Evolutionary conservation across 768 basidiomycete genomes (phyloP), one percentile per base, ranked within the genome.

Genomic region (Russula vinacea): DNA sequence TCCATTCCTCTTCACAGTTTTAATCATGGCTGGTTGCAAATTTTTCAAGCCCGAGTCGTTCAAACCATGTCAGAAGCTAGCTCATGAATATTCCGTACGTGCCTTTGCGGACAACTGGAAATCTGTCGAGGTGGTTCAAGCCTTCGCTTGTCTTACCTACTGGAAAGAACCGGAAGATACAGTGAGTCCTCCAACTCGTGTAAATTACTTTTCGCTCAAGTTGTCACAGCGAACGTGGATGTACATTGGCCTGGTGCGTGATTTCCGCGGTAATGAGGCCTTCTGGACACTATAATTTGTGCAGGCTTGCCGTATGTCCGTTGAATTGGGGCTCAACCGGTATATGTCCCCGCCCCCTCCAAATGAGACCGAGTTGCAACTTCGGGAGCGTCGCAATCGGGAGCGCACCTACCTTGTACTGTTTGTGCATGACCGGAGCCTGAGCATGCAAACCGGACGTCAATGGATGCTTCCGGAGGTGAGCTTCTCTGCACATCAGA

Each of bases 91-190:
- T 67, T 85, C 87, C n/a, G 79, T 89, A 32, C 83, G 84, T 62
- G 90, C 92, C 10, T 92, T 94, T 70, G 80, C 84, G 37, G 85
- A 89, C 66, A 82, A 81, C n/a, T 87, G 83, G 83, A 88, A 90
- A 73, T 81, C 86, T 65, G 85, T 95, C 58, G 93, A 94, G 74
- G 86, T 93, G 24, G 89, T 91, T 5, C 94, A 96, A 75, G 90
- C 92, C 32, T 90, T 93, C 73, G 87, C 89, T 22, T 92, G 91
- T 70, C 78, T 95, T 65, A 91, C 88, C 44, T 95, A 94, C 74
- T 95, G 92, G 91, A 88, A 83, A 72, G 90, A 92, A 69, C 89
- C 92, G 45, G 86, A 90, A 67, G 94, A 96, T 69, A 89, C 85
- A 60, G 89, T 89, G 67, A 53, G 82, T 73, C 16, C 74, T 59